Evolutionary conservation across 176 grass and related monocot genomes (phyloP).

Genomic region (Triticum dicoccoides): DNA sequence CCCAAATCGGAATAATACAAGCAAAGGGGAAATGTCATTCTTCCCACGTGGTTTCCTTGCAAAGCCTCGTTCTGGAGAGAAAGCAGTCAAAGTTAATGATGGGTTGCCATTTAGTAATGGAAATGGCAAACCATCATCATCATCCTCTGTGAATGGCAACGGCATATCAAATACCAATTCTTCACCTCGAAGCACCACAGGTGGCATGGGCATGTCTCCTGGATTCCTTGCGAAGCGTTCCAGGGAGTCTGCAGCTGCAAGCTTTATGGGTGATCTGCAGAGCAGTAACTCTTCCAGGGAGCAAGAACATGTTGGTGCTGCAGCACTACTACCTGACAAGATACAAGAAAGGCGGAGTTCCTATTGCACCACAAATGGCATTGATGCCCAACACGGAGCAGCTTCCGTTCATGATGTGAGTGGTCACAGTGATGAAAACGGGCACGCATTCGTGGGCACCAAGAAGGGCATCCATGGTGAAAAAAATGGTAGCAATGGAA

Average conservation of each 20-base stretch:
- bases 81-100: constrained; percentile 26
- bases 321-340: constrained; percentile 11
- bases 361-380: constrained; percentile 19
- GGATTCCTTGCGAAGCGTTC: constrained; percentile 14
- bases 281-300: constrained; percentile 13
- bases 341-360: constrained; percentile 29
- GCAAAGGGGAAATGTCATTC: constrained; percentile 41
- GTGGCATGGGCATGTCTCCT: constrained; percentile 20
- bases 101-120: constrained; percentile 24
- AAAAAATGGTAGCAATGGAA: constrained; percentile 25
- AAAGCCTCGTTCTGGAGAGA: constrained; percentile 20
- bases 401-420: neutral
- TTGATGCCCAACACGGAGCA: neutral
- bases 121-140: constrained; percentile 26
- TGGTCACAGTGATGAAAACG: constrained; percentile 30
- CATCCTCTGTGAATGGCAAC: constrained; percentile 31
- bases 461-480: constrained; percentile 17
- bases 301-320: constrained; percentile 12
- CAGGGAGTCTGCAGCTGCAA: constrained; percentile 9
- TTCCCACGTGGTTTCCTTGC: constrained; percentile 34
- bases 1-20: constrained; percentile 14
- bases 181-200: constrained; percentile 17
- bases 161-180: constrained; percentile 11
- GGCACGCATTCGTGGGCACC: neutral
- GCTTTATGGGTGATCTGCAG: neutral